These are phyloP conservation scores for Ormosia semicastrata DNA, from an alignment of 306 rosid species.

Conservation along the genomic window DNA sequence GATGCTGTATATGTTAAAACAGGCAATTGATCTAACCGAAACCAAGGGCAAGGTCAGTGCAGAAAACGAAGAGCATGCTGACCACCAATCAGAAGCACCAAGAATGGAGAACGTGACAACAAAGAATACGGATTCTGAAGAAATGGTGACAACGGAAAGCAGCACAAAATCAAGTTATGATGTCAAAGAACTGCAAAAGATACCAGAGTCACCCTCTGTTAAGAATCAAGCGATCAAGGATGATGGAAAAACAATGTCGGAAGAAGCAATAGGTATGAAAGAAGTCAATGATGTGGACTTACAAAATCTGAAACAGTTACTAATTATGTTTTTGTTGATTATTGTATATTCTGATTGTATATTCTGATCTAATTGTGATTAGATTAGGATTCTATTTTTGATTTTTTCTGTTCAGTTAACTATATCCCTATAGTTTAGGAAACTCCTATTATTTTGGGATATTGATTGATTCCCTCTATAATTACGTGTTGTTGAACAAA, in stretches of 20 bases:
- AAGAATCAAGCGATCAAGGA: not conserved
- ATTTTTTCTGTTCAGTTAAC: too few species aligned
- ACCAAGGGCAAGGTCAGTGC: not conserved
- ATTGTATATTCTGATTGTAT: too few species aligned
- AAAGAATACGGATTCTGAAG: not conserved
- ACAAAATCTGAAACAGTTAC: not conserved
- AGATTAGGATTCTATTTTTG: too few species aligned
- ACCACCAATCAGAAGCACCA: not conserved
- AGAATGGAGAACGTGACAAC: not conserved
- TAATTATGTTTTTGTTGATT: not conserved
- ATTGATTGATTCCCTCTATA: too few species aligned
- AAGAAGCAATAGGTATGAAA: not conserved
- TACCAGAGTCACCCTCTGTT: not conserved
- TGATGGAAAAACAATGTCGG: not conserved
- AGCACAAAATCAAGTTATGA: not conserved
- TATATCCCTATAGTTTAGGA: too few species aligned
- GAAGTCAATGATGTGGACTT: not conserved
- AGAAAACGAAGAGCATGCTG: constrained; percentile 1
- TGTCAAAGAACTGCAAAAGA: not conserved
- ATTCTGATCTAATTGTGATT: too few species aligned
- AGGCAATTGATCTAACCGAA: not conserved
- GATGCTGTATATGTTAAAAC: not conserved
- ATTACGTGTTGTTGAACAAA: too few species aligned
- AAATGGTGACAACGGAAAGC: not conserved
- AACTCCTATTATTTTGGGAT: too few species aligned